Base-by-base conservation (phyloP, 2,329 filamentous ascomycete species). In the Monosporascus sp. region DNA sequence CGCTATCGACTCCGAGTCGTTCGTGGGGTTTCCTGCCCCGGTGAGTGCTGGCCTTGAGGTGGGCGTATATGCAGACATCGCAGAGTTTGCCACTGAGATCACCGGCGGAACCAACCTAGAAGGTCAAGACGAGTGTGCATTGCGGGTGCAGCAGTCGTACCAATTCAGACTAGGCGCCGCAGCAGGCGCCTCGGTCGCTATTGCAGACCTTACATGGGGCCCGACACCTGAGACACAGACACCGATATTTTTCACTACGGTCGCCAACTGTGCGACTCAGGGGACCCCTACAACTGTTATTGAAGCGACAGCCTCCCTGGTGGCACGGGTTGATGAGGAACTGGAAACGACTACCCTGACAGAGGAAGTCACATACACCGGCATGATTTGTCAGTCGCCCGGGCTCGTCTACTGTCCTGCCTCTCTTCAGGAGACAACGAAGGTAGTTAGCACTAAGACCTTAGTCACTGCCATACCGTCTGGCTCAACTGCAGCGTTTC, bases 1-100 rank as follows among this genome's bases (percentile, higher is more conserved):
- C 46, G 61, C 70, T 11, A 24, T 73, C 2, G 51, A 61, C 0
- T 60, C 56, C 0, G 56, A 68, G 3, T 45, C 56, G 2, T 51
- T 60, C 8, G 53, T 37, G 66, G 11, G 57, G 49, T 1, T 51
- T 59, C 22, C 37, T 50, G 4, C 51, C 1, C 53, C 56, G 1
- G 62, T 74, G 2, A 70, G 70, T 3, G 70, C 72, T 6, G 80
- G 80, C 15, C 66, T 82, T 3, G 74, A 77, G 51, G 72, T 76
- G 5, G 68, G 71, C 18, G 66, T 81, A 1, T 82, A 72, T 60
- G 74, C 78, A 28, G 72, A 83, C 56, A 60, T 84, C 5, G 80
- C 78, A 28, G 74, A 83, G 50, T 77, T 84, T 57, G 69, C 68
- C 11, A 78, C 79, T 14, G 80, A 78, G 55, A 64, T 84, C 37